These are phyloP conservation scores for Calonectria ilicicola DNA, from an alignment of 2,329 filamentous ascomycete genomes.

Conservation along the genomic window DNA sequence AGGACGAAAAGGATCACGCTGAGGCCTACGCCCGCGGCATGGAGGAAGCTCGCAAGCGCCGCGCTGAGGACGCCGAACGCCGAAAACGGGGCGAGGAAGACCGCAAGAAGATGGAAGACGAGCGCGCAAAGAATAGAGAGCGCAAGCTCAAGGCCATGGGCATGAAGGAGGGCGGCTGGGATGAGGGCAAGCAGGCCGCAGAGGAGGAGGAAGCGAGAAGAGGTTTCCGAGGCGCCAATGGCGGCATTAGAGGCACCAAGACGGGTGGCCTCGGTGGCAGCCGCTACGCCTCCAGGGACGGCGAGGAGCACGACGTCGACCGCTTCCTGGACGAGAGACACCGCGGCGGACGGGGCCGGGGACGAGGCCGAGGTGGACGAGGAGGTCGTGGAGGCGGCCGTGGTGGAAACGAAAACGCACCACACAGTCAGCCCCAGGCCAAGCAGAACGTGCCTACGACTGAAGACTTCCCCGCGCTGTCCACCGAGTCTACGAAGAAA, in stretches of 20 bases:
- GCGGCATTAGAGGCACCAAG: conserved; percentile 54
- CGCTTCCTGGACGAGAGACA: conserved; percentile 51
- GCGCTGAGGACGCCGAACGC: conserved; percentile 64
- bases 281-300: conserved; percentile 53
- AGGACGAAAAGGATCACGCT: conserved; percentile 68
- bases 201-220: conserved; percentile 55
- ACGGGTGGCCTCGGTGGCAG: conserved; percentile 55
- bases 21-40: conserved; percentile 65
- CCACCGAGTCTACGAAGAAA: conserved; percentile 42
- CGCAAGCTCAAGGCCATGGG: conserved; percentile 71
- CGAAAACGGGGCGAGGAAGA: conserved; percentile 65
- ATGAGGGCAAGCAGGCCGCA: conserved; percentile 65
- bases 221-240: conserved; percentile 57
- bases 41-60: conserved; percentile 65
- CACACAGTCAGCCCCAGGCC: conserved; percentile 32
- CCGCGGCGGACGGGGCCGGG: conserved; percentile 48
- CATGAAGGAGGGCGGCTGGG: conserved; percentile 67
- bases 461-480: conserved; percentile 53
- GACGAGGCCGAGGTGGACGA: conserved; percentile 49
- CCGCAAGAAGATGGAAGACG: conserved; percentile 65
- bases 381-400: conserved; percentile 48
- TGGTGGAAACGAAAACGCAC: conserved; percentile 39
- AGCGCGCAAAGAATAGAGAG: conserved; percentile 70
- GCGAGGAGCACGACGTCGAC: conserved; percentile 50
- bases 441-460: conserved; percentile 43